phyloP scores from a whole-genome alignment of 805 yeast species.

The Spathaspora sp. region DNA sequence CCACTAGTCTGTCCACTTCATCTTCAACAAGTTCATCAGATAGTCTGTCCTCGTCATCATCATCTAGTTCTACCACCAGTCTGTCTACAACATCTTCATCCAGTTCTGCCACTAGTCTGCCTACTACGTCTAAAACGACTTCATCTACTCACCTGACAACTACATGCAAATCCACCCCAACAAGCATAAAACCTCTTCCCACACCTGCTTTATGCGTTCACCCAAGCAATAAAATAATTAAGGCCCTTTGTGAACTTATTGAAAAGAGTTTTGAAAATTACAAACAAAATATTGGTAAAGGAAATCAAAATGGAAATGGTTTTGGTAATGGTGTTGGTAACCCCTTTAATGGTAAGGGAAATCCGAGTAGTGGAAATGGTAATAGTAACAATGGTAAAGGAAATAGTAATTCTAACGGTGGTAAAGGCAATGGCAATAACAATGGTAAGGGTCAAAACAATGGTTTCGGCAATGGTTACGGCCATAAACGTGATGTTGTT shows the following conservation, averaged over 20 bases:
- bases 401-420: not conserved
- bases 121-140: not conserved
- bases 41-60: no score
- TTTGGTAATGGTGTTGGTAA: not conserved
- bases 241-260: not conserved
- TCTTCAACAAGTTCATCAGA: not conserved
- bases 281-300: not conserved
- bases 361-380: not conserved
- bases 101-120: not conserved
- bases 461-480: not conserved
- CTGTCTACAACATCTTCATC: not conserved
- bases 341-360: not conserved
- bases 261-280: not conserved
- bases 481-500: not conserved
- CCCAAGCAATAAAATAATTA: not conserved
- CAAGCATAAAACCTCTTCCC: not conserved
- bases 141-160: not conserved
- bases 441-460: not conserved
- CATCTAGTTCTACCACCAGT: not conserved
- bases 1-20: not conserved
- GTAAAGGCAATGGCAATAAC: not conserved
- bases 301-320: not conserved
- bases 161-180: not conserved
- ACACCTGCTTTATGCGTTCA: not conserved
- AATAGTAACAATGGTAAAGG: not conserved